phyloP scores from a whole-genome alignment of 176 grass and related monocot species.

The Puccinellia tenuiflora region DNA sequence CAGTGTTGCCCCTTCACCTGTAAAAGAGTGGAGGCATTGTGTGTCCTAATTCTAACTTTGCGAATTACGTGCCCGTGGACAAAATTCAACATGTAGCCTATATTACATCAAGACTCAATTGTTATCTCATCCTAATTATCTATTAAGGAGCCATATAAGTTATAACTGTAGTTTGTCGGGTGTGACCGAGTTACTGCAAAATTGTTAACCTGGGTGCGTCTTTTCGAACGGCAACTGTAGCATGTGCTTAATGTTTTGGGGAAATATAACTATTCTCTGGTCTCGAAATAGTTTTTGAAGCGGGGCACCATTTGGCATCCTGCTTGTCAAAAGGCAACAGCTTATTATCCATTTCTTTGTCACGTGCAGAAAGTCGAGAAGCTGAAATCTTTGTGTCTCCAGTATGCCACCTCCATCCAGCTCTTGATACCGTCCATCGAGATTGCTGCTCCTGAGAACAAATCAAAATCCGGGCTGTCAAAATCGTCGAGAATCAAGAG shows the following conservation, averaged over 20 bases:
- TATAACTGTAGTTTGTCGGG: neutral
- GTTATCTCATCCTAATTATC: neutral
- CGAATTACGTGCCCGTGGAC: neutral
- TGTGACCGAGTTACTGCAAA: neutral
- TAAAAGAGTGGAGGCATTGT: neutral
- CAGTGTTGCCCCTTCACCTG: neutral
- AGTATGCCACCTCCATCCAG: conserved; percentile 83
- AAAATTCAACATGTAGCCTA: neutral
- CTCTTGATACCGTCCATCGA: conserved; percentile 74
- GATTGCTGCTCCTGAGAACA: conserved; percentile 35
- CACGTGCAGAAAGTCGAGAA: conserved; percentile 84
- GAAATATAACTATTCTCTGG: neutral
- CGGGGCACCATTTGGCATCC: neutral
- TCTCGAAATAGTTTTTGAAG: neutral
- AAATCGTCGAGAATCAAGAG: conserved; percentile 32
- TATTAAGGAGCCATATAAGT: neutral
- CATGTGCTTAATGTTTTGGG: no score
- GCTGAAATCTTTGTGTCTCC: conserved; percentile 76
- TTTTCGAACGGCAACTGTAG: neutral
- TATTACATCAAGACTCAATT: neutral
- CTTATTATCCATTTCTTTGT: conserved; percentile 17
- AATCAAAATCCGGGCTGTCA: conserved; percentile 9
- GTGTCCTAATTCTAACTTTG: neutral
- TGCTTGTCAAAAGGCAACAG: neutral
- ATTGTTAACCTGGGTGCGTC: neutral